These are phyloP conservation scores for Pezicula carpinea DNA, from an alignment of 2,329 filamentous ascomycete genomes.

Conservation along the genomic window DNA sequence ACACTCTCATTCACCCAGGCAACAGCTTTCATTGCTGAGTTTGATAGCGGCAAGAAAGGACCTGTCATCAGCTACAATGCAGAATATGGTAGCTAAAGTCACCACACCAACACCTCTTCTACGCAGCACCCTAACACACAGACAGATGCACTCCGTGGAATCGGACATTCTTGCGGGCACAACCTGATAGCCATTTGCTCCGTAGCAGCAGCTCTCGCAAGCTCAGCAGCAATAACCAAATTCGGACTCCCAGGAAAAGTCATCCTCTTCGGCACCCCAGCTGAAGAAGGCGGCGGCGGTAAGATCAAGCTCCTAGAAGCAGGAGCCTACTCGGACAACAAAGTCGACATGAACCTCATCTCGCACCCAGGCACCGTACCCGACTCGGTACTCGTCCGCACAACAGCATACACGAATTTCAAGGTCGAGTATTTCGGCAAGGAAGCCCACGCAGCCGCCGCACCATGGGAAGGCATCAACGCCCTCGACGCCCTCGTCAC, in stretches of 20 bases:
- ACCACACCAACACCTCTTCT: neutral
- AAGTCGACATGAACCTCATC: slow-evolving; percentile 35
- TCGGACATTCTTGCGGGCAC: slow-evolving; percentile 41
- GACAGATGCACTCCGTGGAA: slow-evolving; percentile 33
- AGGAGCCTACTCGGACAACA: slow-evolving; percentile 35
- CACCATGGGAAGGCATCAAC: slow-evolving; percentile 56
- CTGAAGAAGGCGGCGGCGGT: slow-evolving; percentile 34
- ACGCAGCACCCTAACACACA: too few species aligned
- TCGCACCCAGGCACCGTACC: slow-evolving; percentile 31
- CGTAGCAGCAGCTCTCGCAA: slow-evolving; percentile 32
- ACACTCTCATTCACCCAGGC: too few species aligned
- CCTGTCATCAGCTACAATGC: slow-evolving; percentile 37
- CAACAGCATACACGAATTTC: slow-evolving; percentile 45
- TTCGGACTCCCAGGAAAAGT: slow-evolving; percentile 9
- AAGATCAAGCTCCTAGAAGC: slow-evolving; percentile 40
- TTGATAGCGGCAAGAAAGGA: slow-evolving; percentile 39
- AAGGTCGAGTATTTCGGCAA: slow-evolving; percentile 48
- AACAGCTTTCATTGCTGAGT: slow-evolving; percentile 49
- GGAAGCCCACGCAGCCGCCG: slow-evolving; percentile 51
- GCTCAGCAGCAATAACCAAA: slow-evolving; percentile 5
- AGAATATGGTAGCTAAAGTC: slow-evolving; percentile 20
- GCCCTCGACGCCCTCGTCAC: slow-evolving; percentile 52
- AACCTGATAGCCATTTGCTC: slow-evolving; percentile 39
- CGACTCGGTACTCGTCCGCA: slow-evolving; percentile 45
- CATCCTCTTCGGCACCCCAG: slow-evolving; percentile 34